Conservation (phyloP, 371 early-diverging fungal species). For the Mucor mucedo region DNA sequence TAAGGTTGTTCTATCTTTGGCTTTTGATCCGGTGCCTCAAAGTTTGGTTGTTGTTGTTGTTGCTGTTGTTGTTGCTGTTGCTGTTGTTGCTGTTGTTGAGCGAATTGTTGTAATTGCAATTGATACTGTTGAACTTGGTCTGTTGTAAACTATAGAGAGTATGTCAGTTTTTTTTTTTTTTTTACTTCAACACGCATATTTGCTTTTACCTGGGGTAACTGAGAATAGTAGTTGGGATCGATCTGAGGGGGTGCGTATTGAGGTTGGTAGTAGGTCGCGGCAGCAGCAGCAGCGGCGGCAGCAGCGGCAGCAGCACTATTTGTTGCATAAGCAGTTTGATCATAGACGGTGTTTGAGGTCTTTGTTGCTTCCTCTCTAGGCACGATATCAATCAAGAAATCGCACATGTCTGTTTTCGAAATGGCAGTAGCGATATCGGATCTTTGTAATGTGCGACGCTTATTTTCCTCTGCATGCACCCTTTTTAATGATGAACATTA, state of each 20-base stretch:
- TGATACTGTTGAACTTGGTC: slow-evolving; percentile 31
- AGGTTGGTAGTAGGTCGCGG: slow-evolving; percentile 23
- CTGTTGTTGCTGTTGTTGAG: slow-evolving; percentile 24
- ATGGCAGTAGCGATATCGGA: slow-evolving; percentile 96
- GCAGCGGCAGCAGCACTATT: slow-evolving; percentile 17
- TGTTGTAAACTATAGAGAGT: slow-evolving; percentile 10
- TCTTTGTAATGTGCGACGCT: slow-evolving; percentile 97
- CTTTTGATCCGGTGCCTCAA: slow-evolving; percentile 2
- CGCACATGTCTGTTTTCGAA: slow-evolving; percentile 95
- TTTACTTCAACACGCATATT: background rate
- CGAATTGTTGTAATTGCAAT: slow-evolving; percentile 22
- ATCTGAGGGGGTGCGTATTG: slow-evolving; percentile 28
- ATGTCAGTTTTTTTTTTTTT: slow-evolving; percentile 2
- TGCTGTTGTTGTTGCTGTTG: slow-evolving; percentile 25
- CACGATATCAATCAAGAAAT: slow-evolving; percentile 98
- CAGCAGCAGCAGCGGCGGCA: slow-evolving; percentile 16
- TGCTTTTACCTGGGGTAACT: slow-evolving; percentile 16
- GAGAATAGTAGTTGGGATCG: slow-evolving; percentile 24
- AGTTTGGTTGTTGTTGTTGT: slow-evolving; percentile 21
- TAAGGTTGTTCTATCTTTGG: slow-evolving; percentile 4
- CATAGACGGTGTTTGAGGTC: slow-evolving; percentile 30
- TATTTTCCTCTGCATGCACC: slow-evolving; percentile 99
- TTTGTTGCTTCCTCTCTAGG: slow-evolving; percentile 84
- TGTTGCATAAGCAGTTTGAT: slow-evolving; percentile 34
- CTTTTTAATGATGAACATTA: slow-evolving; percentile 24